A percentile compares a stretch with the other conserved stretches of the same genome.
These are phyloP conservation scores for Yamadazyma epiphylla DNA, from an alignment of 1,139 yeast genomes.

Conservation along the genomic window DNA sequence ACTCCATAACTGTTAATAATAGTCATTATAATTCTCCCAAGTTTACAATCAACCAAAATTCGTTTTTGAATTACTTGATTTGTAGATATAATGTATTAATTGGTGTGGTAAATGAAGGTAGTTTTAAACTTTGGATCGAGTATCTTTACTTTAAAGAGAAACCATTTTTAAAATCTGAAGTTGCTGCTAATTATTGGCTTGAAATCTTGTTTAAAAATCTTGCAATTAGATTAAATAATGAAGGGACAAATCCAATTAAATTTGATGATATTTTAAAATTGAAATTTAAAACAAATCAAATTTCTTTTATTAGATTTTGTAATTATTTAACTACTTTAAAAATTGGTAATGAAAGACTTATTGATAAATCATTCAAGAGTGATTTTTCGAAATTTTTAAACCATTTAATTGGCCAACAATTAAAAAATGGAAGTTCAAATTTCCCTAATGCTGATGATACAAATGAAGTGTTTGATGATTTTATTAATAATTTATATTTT, in stretches of 20 bases:
- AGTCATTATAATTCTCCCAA: slow-evolving; percentile 11
- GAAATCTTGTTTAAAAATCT: slow-evolving; percentile 26
- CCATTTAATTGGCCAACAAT: slow-evolving; percentile 12
- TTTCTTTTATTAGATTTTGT: slow-evolving; percentile 25
- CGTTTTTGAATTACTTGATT: slow-evolving; percentile 31
- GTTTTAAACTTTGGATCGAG: slow-evolving; percentile 27
- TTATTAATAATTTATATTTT: slow-evolving; percentile 32
- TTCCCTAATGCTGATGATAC: slow-evolving; percentile 34
- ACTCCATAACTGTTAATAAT: slow-evolving; percentile 14
- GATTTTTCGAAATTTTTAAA: slow-evolving; percentile 29
- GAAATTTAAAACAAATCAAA: slow-evolving; percentile 23
- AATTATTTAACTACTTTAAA: slow-evolving; percentile 26
- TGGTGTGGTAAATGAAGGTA: slow-evolving; percentile 21
- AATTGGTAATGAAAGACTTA: slow-evolving; percentile 12
- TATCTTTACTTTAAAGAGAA: slow-evolving; percentile 22
- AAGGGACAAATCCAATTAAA: slow-evolving; percentile 18
- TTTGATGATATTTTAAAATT: slow-evolving; percentile 20
- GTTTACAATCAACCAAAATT: slow-evolving; percentile 14
- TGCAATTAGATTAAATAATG: slow-evolving; percentile 19
- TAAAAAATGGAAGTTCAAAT: slow-evolving; percentile 5
- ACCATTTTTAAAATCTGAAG: slow-evolving; percentile 32
- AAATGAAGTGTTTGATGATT: slow-evolving; percentile 21
- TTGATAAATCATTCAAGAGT: slow-evolving; percentile 21
- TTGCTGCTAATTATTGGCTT: slow-evolving; percentile 40
- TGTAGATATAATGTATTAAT: slow-evolving; percentile 34